These are phyloP conservation scores for Pisolithus orientalis DNA, from an alignment of 768 basidiomycete species.

Conservation along the genomic window DNA sequence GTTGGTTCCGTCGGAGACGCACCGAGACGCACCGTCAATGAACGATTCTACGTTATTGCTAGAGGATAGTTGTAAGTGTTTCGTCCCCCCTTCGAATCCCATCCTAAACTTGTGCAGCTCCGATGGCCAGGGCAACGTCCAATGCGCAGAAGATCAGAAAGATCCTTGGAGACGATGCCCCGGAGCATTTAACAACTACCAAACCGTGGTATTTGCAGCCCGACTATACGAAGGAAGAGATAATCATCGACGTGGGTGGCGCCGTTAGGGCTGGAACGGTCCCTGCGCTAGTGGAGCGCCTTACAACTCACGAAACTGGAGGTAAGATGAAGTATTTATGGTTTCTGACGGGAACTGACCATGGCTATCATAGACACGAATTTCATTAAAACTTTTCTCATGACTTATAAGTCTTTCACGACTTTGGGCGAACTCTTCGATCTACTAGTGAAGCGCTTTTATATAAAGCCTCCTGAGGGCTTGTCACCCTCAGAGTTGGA, in stretches of 20 bases:
- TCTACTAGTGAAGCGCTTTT: slow-evolving; percentile 73
- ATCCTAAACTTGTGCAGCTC: slow-evolving; percentile 12
- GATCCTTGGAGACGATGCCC: slow-evolving; percentile 58
- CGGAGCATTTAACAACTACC: slow-evolving; percentile 38
- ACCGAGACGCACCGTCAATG: slow-evolving; percentile 11
- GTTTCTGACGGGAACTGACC: neutral
- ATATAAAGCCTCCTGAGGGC: slow-evolving; percentile 65
- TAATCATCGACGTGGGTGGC: slow-evolving; percentile 80
- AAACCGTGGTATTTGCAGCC: slow-evolving; percentile 84
- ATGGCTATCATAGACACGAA: slow-evolving; percentile 48
- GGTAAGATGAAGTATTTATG: slow-evolving; percentile 43
- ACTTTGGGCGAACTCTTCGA: slow-evolving; percentile 78
- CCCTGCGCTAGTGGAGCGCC: slow-evolving; percentile 76
- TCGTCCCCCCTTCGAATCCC: neutral
- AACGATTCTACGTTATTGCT: slow-evolving; percentile 14
- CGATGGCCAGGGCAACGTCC: slow-evolving; percentile 18
- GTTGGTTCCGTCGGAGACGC: slow-evolving; percentile 16
- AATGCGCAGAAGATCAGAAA: slow-evolving; percentile 55
- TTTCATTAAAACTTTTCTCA: slow-evolving; percentile 85
- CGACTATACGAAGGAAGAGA: slow-evolving; percentile 73
- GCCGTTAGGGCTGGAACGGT: slow-evolving; percentile 84
- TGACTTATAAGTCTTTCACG: slow-evolving; percentile 95
- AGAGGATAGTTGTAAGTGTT: slow-evolving; percentile 21
- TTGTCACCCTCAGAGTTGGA: slow-evolving; percentile 55
- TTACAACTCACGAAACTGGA: slow-evolving; percentile 86